Evolutionary conservation across 2,329 filamentous ascomycete species (phyloP).

Genomic region (Sclerotinia spermophila): DNA sequence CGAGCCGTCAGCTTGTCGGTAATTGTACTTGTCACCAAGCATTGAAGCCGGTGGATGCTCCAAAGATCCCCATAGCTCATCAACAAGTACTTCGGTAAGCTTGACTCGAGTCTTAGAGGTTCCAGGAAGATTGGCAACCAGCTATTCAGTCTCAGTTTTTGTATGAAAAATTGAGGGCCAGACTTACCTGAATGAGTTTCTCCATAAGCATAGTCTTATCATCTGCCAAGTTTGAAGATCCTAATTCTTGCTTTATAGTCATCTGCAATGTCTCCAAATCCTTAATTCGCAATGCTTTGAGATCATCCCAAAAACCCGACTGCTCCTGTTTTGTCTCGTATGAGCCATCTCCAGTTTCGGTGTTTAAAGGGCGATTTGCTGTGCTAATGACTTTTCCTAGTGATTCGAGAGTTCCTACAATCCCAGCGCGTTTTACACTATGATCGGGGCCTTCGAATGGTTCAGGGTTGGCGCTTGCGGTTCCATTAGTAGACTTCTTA

Average conservation of each 20-base stretch:
- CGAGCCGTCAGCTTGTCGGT: conserved; percentile 62
- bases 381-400: conserved; percentile 41
- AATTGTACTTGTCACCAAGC: conserved; percentile 57
- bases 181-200: conserved; percentile 55
- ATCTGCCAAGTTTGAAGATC: conserved; percentile 58
- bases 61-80: conserved; percentile 65
- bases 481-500: conserved; percentile 8
- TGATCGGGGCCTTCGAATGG: conserved; percentile 22
- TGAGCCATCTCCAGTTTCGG: conserved; percentile 59
- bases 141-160: conserved; percentile 37
- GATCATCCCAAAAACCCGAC: conserved; percentile 52
- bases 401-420: conserved; percentile 21
- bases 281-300: conserved; percentile 48
- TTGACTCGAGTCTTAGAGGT: conserved; percentile 50
- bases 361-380: conserved; percentile 59
- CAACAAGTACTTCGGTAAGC: conserved; percentile 64
- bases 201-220: conserved; percentile 80
- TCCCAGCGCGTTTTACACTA: conserved; percentile 22
- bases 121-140: conserved; percentile 62
- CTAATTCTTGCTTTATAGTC: conserved; percentile 58
- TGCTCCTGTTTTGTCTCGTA: conserved; percentile 49
- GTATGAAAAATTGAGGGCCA: neutral
- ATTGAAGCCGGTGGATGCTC: conserved; percentile 69
- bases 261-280: conserved; percentile 61
- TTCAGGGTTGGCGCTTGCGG: conserved; percentile 10